Base-by-base conservation (phyloP, 768 basidiomycete genomes). In the Kwoniella dejecticola region DNA sequence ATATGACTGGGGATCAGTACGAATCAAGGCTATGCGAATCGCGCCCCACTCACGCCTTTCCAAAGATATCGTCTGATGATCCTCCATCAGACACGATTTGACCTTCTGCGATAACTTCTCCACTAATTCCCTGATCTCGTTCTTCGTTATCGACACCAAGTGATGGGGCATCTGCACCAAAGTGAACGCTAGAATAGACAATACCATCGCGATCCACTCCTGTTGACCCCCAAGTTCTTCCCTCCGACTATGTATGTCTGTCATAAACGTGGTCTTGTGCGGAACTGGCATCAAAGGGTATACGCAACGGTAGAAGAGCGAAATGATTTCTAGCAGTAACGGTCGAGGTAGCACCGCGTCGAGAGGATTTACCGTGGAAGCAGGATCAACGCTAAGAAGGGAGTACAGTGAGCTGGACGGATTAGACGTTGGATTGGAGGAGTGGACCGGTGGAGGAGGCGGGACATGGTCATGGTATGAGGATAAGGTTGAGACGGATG, bases 121-220 rank as follows among this genome's bases (percentile, higher is more conserved):
- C 23, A 54, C 52, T 38, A 54, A 23, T 13, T 54, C 38, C 6
- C 38, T 29, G n/a, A 54, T 44, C 33, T 54, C 38, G 19, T 40
- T 44, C 24, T 44, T 40, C 21, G 52, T 24, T 24, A 40, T 40
- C 15, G 38, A 40, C 6, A 44, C 52, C 38, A 54, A 24, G 36
- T 44, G 52, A 30, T 54, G 36, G 7, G 52, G 52, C 13, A 54
- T 44, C 38, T 54, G 52, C 11, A 54, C 52, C 8, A 54, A 21
- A 40, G 52, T 54, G 41, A 44, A 40, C n/a, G 38, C 52, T 19
- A 54, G 17, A 8, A 54, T 19, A 33, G 52, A 38, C 3, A 54
- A 40, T 6, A 54, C 52, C 52, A 54, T 54, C 7, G 52, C 36
- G 21, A 41, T 31, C 52, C 52, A 54, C 19, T 54, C 52, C 41